A percentile compares a stretch with the other conserved stretches of the same genome.
Conservation (phyloP, 2,329 filamentous ascomycete species). For the Emydomyces testavorans region DNA sequence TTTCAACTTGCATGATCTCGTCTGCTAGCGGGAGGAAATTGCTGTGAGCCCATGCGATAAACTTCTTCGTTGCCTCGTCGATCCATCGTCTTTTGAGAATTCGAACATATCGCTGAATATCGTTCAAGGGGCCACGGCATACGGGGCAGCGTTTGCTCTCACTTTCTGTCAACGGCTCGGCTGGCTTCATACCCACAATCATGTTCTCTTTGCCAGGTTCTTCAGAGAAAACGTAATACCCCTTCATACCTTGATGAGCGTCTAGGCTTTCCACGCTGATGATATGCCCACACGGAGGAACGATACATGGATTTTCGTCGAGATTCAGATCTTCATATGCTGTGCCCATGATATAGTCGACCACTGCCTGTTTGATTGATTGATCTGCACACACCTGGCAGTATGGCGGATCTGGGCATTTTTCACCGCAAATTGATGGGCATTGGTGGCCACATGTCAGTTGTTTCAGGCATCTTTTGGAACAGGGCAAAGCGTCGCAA, state of each 20-base stretch:
- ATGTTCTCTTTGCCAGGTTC: slow-evolving; percentile 21
- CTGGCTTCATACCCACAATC: slow-evolving; percentile 14
- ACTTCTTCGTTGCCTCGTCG: slow-evolving; percentile 5
- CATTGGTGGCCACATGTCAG: slow-evolving; percentile 53
- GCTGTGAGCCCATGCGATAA: slow-evolving; percentile 4
- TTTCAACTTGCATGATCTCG: neutral
- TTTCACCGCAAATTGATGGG: slow-evolving; percentile 54
- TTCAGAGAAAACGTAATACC: slow-evolving; percentile 24
- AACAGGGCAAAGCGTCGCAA: slow-evolving; percentile 56
- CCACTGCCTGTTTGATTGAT: slow-evolving; percentile 37
- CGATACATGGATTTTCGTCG: slow-evolving; percentile 49
- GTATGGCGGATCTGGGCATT: slow-evolving; percentile 42
- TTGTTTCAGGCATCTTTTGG: slow-evolving; percentile 43
- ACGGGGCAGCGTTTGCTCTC: slow-evolving; percentile 2
- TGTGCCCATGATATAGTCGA: slow-evolving; percentile 47
- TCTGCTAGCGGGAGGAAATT: slow-evolving; percentile 1
- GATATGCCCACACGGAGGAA: slow-evolving; percentile 54
- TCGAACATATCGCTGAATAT: neutral
- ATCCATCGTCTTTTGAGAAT: slow-evolving; percentile 7
- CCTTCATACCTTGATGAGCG: slow-evolving; percentile 44
- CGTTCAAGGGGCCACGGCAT: neutral
- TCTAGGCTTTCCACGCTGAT: slow-evolving; percentile 51
- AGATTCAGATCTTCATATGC: slow-evolving; percentile 49
- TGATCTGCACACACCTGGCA: slow-evolving; percentile 46
- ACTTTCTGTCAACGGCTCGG: neutral